Base-by-base conservation (phyloP, 2,329 filamentous ascomycete genomes). In the Xenosphaeropsis pyriputrescens region DNA sequence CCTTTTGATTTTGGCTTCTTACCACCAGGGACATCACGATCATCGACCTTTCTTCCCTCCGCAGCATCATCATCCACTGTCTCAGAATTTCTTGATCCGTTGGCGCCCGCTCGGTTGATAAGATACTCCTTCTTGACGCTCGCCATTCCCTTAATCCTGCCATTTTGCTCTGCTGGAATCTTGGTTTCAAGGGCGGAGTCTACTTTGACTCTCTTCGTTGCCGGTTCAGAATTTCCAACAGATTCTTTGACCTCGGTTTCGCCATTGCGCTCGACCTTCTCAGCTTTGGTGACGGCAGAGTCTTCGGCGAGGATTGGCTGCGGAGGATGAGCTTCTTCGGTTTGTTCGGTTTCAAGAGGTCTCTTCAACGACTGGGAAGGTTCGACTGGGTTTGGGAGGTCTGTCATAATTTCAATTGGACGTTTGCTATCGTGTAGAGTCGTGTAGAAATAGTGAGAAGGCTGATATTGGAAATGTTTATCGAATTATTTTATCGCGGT, bases 1-100 rank as follows among this genome's bases (percentile, higher is more conserved):
- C 84, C 83, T 33, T 67, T 67, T 46, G 74, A 61, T 53, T 78
- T 79, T 53, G 72, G 70, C 47, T 71, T 67, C 52, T 70, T 74
- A 49, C 57, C 63, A 37, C 50, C 54, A 41, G 46, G 55, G 18
- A 35, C 47, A 35, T 26, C 45, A 45, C 53, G 35, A 29, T 45
- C 41, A 32, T 64, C 65, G 32, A 57, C 56, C 47, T 61, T 62
- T 55, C 58, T 34, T 17, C 60, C 54, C 53, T 76, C 75, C 39
- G 74, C 70, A 39, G 70, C 70, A 51, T 77, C 72, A 45, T 74
- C 70, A 38, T 70, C 62, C 16, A 11, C 22, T 11, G 12, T 11
- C 22, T 26, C 22, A 26, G 22, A 26, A 6, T 26, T 26, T 26
- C 22, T 5, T 9, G 22, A 26, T 14, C 16, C 30, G 8, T 17